phyloP scores from a whole-genome alignment of 345 rosid species.

The Hibiscus trionum region DNA sequence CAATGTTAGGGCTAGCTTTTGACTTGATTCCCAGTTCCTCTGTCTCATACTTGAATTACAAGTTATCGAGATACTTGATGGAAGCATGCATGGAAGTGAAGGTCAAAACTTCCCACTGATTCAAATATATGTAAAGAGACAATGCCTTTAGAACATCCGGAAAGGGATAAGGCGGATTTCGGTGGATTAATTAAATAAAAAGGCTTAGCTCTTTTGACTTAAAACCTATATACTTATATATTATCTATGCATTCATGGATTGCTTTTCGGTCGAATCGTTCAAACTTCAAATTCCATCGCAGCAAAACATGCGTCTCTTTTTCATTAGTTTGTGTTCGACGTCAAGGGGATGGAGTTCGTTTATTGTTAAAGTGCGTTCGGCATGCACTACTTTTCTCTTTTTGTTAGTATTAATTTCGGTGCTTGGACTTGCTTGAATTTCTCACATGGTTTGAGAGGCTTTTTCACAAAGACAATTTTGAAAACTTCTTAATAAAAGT shows the following conservation, averaged over 20 bases:
- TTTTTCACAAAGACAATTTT: background rate
- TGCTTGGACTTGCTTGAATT: constrained; percentile 13
- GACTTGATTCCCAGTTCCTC: background rate
- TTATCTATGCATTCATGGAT: background rate
- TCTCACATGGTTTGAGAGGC: constrained; percentile 19
- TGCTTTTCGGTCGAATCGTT: background rate
- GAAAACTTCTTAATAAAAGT: no score
- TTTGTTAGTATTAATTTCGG: background rate
- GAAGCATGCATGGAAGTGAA: constrained; percentile 7
- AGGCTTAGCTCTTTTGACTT: constrained; percentile 5
- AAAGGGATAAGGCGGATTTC: constrained; percentile 1
- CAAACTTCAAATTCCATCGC: constrained; percentile 1
- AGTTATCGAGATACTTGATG: background rate
- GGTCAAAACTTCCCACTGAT: background rate
- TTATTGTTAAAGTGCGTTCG: background rate
- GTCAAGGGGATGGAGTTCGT: background rate
- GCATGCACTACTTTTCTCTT: background rate
- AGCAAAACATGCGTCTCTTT: background rate
- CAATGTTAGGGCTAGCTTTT: background rate
- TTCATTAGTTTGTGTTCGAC: background rate
- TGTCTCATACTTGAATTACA: background rate
- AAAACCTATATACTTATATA: background rate
- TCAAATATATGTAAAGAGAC: background rate
- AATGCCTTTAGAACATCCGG: background rate
- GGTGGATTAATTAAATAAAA: constrained; percentile 5